Base-by-base conservation (phyloP, 148 eudicot species). In the Diospyros lotus region DNA sequence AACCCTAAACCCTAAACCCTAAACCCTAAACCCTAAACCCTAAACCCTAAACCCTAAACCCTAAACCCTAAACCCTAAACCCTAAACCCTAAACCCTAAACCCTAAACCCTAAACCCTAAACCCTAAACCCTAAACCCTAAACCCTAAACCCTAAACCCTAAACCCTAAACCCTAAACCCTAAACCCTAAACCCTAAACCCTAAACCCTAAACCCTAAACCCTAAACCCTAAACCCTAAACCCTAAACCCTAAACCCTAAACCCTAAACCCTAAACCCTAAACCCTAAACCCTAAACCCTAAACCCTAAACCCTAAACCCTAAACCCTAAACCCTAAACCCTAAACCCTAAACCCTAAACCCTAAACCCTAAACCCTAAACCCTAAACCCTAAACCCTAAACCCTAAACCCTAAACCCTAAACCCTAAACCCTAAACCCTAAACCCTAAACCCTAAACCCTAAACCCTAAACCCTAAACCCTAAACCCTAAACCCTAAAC, bases 381-480 rank as follows among this genome's bases (percentile, higher is more conserved):
- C 63, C 77, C 63, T 14, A 52, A 75, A 66, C 71, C 77, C 71
- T 17, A 64, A 64, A 40, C 71, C 77, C 64, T n/a, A 75, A 75
- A 72, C 77, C 77, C 71, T 42, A 75, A 75, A 65, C 77, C 77
- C 71, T 64, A 66, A 75, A 73, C 70, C 77, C 71, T 66, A 54
- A 75, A n/a, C 65, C 69, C 68, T 44, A 42, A 66, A 65, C 41
- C 75, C 75, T 45, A 42, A 72, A 72, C 54, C 75, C 75, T 61
- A 45, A 72, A 72, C 66, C 75, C 46, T 43, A 62, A 62, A n/a
- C 11, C 65, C 65, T 2, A 58, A 60, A 72, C 75, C 75, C 75
- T 72, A 72, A 72, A 72, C 75, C 75, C 75, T 72, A 72, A 72
- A 72, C 75, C 75, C 75, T 72, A 72, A 72, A 72, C 75, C 75